Conservation (phyloP, 176 grass and related monocot species). For the Rhynchospora pubera region DNA sequence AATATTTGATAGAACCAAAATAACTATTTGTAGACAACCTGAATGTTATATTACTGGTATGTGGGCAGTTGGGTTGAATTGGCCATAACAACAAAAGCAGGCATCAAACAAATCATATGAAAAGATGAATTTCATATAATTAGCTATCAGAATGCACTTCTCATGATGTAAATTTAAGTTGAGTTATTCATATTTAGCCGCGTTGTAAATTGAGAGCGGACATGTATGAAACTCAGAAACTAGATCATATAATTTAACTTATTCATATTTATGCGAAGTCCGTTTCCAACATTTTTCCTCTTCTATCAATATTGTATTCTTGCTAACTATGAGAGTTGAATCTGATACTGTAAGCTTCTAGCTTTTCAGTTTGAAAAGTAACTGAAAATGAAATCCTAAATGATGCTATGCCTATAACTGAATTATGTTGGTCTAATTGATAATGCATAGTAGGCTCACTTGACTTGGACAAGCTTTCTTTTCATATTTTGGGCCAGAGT, state of each 20-base stretch:
- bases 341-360: no score
- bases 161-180: neutral
- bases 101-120: neutral
- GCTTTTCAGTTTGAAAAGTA: no score
- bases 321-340: no score
- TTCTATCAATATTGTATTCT: no score
- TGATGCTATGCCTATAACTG: neutral
- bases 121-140: neutral
- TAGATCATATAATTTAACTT: neutral
- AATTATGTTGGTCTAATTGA: neutral
- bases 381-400: no score
- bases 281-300: neutral
- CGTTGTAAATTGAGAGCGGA: neutral
- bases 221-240: neutral
- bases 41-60: no score
- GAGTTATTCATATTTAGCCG: neutral
- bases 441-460: neutral
- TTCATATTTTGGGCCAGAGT: neutral
- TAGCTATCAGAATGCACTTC: neutral
- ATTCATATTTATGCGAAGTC: neutral
- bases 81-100: no score
- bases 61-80: no score
- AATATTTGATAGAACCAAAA: no score
- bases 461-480: neutral
- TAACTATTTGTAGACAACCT: no score